Evolutionary conservation across 129 eudicot genomes (phyloP), one percentile per base, ranked within the genome.

Genomic region (Tagetes patula): DNA sequence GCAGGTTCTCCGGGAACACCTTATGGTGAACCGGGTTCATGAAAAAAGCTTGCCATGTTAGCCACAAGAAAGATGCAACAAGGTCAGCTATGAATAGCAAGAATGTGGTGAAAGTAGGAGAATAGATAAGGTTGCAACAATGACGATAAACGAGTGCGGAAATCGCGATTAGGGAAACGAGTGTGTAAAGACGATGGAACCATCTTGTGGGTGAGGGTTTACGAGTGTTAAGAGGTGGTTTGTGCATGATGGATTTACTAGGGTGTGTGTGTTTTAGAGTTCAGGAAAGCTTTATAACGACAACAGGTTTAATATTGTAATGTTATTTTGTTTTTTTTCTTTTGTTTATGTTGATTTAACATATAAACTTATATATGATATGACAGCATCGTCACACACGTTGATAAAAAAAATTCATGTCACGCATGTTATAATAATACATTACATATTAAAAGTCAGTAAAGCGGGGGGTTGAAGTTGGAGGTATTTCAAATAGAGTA

Each of bases 1-100:
- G 67, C 3, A 94, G 87, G 48, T 86, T 94, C 68, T 86, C 87
- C 3, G 84, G 89, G 72, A 63, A 85, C 3, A 55, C 92, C 38
- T 69, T 31, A 3, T 92, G 96, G 55, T 50, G 80, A 30, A 84
- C 48, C 3, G 96, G 91, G 9, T 82, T 77, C 84, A 90, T 13
- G 20, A 79, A 86, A 53, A 73, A 88, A 20, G 86, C 58, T 60
- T 86, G 95, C n/a, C 86, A 40, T 13, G 90, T 77, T 30, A 74
- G 43, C 98, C 98, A 94, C 67, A 78, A 65, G 73, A 85, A 87
- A 20, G 85, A 89, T 13, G 90, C 67, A 67, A 87, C 8, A 1
- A 84, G 6, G 68, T 94, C 96, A 0, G 98, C 75, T 65, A 90
- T 11, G 27, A 65, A 62, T 11, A 84, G 53, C 56, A 84, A 48